Evolutionary conservation across 108 stramenopile species (phyloP).

Genomic region (Thalassiosira profunda): DNA sequence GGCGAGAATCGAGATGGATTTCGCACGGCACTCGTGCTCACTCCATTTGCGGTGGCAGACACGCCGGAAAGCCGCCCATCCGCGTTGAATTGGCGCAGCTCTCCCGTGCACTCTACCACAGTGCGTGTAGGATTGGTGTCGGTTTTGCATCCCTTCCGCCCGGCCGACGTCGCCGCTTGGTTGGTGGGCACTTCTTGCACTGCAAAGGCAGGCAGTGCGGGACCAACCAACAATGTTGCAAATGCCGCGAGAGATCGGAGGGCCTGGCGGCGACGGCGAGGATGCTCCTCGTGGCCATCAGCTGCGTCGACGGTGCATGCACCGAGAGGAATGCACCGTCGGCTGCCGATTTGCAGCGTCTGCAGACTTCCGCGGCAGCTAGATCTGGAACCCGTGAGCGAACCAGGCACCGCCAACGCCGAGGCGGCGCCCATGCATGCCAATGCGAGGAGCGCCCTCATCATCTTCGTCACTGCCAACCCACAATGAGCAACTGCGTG

Average conservation of each 20-base stretch:
- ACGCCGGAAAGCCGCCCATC: constrained; percentile 72
- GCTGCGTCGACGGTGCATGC: no score
- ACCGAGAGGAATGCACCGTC: no score
- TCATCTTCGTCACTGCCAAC: no score
- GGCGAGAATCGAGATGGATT: constrained; percentile 84
- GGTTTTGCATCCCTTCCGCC: constrained; percentile 77
- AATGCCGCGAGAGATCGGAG: constrained; percentile 25
- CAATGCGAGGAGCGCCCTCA: no score
- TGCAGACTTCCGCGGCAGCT: no score
- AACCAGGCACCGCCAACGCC: no score
- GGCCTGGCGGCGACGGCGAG: constrained; percentile 53
- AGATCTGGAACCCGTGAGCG: no score
- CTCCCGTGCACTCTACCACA: constrained; percentile 72
- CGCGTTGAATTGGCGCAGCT: constrained; percentile 37
- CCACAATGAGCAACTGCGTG: no score
- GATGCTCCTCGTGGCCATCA: constrained; percentile 12
- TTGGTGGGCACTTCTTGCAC: constrained; percentile 56
- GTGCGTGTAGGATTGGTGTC: constrained; percentile 75
- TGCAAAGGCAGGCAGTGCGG: constrained; percentile 55
- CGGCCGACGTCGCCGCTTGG: constrained; percentile 75
- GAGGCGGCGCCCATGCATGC: no score
- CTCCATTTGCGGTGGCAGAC: constrained; percentile 85
- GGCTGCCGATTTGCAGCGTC: no score
- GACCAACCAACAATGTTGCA: constrained; percentile 47
- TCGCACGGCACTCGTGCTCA: constrained; percentile 71